Evolutionary conservation across 2,329 filamentous ascomycete genomes (phyloP).

Genomic region (Trichocomaceae sp.): DNA sequence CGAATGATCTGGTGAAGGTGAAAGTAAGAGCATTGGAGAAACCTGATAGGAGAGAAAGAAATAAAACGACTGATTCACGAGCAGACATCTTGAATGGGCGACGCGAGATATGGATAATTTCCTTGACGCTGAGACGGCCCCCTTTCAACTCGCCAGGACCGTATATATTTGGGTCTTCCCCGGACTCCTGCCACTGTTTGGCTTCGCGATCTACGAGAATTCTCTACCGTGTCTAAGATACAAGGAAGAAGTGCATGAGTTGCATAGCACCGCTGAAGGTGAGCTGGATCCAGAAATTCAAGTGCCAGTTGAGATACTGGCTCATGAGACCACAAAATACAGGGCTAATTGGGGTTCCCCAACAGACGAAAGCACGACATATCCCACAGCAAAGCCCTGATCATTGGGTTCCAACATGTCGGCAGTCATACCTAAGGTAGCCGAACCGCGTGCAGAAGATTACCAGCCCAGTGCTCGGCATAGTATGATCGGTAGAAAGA

Average conservation of each 20-base stretch:
- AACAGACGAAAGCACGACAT: slow-evolving; percentile 53
- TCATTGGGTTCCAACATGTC: slow-evolving; percentile 54
- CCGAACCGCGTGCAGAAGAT: slow-evolving; percentile 57
- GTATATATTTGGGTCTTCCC: slow-evolving; percentile 52
- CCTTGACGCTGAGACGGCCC: slow-evolving; percentile 49
- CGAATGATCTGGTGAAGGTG: slow-evolving; percentile 58
- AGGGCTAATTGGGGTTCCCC: slow-evolving; percentile 44
- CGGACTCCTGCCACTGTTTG: slow-evolving; percentile 48
- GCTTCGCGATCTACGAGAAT: slow-evolving; percentile 54
- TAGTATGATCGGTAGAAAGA: slow-evolving; percentile 47
- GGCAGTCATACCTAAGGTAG: slow-evolving; percentile 58
- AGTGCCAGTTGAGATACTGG: slow-evolving; percentile 45
- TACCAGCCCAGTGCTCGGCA: slow-evolving; percentile 58
- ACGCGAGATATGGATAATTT: slow-evolving; percentile 52
- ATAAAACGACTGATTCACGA: slow-evolving; percentile 59
- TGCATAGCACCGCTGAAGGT: slow-evolving; percentile 43
- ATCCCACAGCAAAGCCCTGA: slow-evolving; percentile 55
- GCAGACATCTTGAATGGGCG: slow-evolving; percentile 59
- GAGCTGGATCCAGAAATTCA: slow-evolving; percentile 26
- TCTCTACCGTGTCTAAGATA: slow-evolving; percentile 52
- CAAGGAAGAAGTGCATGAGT: slow-evolving; percentile 38
- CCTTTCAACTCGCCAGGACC: slow-evolving; percentile 64
- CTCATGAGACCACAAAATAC: slow-evolving; percentile 50
- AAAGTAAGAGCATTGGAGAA: slow-evolving; percentile 63
- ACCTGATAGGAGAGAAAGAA: slow-evolving; percentile 54